Evolutionary conservation across 257 asterid genomes (phyloP), one percentile per base, ranked within the genome.

Genomic region (Orobanche coerulescens): DNA sequence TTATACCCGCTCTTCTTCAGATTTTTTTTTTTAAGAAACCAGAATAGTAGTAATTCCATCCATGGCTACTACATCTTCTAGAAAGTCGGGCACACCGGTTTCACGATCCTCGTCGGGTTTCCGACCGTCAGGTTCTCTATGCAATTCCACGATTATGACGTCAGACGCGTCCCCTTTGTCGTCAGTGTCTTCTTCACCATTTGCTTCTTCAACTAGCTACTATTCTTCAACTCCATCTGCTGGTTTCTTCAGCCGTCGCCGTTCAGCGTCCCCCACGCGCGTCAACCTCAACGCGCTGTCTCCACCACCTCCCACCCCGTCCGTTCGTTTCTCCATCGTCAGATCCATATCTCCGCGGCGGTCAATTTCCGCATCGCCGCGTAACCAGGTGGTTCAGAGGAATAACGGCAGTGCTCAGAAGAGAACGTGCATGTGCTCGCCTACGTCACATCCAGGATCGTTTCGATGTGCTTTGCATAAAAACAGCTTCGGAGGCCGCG

Each of bases 401-500:
- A 57, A 34, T 24, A 49, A 59, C 42, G 75, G 77, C 20, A 65
- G 51, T 31, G 66, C 55, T 19, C 80, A 48, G 70, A 90, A 87
- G 81, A 75, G 84, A 73, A 83, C 95, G 49, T 91, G 97, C 64
- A 16, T 87, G 74, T 91, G 97, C 68, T 87, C 97, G 14, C 97
- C 97, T 0, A 81, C 97, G 33, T 65, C 81, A 28, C 97, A 91
- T 73, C 92, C 95, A 5, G 97, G 97, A 11, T 91, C 96, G 59
- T 91, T 91, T 51, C 75, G 97, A 42, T 91, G 97, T 34, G 86
- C 96, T 25, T 20, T 87, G 79, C 97, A 91, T 63, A 87, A 82
- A 72, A 82, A 78, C 58, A 66, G 71, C n/a, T 50, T 49, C 62
- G 76, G 58, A 14, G 43, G 80, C 26, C 76, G 62, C 58, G 57